phyloP scores from a whole-genome alignment of 371 early-diverging fungal genomes.

The Apophysomyces trapeziformis region DNA sequence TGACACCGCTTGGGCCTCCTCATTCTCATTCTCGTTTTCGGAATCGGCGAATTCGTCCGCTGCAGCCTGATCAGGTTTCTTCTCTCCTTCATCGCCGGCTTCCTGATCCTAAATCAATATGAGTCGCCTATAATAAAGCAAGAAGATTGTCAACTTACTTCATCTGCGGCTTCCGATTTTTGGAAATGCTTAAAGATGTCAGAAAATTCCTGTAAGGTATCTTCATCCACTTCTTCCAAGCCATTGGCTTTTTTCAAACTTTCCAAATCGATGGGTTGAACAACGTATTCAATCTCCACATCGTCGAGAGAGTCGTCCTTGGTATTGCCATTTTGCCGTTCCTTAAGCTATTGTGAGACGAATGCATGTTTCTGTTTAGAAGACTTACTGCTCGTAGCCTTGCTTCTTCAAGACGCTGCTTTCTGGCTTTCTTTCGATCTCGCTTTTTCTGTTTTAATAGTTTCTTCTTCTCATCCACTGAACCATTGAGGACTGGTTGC shows the following conservation, averaged over 20 bases:
- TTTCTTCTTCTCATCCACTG: constrained; percentile 1
- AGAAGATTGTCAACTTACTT: constrained; percentile 12
- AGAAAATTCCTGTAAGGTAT: constrained; percentile 42
- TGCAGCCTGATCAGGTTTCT: constrained; percentile 55
- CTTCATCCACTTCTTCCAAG: constrained; percentile 39
- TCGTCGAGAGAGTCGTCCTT: constrained; percentile 34
- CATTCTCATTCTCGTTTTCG: constrained; percentile 28
- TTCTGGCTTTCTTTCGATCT: constrained; percentile 24
- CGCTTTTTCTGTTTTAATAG: constrained; percentile 14
- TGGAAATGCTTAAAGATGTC: constrained; percentile 52
- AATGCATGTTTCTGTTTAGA: not conserved
- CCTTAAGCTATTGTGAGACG: constrained; percentile 17
- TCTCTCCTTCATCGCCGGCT: constrained; percentile 49
- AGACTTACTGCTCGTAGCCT: constrained; percentile 38
- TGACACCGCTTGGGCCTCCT: constrained; percentile 46
- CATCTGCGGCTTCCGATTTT: constrained; percentile 36
- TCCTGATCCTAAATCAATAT: constrained; percentile 11
- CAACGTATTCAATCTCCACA: constrained; percentile 55
- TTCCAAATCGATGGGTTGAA: constrained; percentile 42
- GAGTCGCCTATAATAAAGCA: not conserved
- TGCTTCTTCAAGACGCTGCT: constrained; percentile 38
- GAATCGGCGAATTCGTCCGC: constrained; percentile 16
- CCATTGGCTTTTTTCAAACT: constrained; percentile 37
- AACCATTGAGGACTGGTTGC: not conserved
- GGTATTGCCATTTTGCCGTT: constrained; percentile 22